Evolutionary conservation across 306 rosid species (phyloP).

Genomic region (Lithocarpus polystachyus): DNA sequence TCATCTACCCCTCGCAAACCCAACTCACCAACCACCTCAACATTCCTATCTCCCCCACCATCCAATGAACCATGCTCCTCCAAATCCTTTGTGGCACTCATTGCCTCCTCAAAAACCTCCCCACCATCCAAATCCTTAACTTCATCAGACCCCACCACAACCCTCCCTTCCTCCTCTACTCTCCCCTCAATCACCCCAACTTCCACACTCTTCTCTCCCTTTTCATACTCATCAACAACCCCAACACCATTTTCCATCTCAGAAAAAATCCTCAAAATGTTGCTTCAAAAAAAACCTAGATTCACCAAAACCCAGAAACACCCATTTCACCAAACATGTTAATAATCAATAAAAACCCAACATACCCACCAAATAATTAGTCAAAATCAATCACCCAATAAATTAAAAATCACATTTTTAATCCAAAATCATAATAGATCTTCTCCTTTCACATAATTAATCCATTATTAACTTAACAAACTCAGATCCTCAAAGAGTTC

Average conservation of each 20-base stretch:
- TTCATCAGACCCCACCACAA: slow-evolving; percentile 35
- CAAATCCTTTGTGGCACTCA: slow-evolving; percentile 28
- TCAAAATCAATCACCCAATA: slow-evolving; percentile 5
- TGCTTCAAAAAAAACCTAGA: slow-evolving; percentile 50
- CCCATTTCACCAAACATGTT: neutral
- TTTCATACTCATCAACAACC: slow-evolving; percentile 31
- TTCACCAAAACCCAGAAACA: slow-evolving; percentile 29
- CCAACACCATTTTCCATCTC: slow-evolving; percentile 59
- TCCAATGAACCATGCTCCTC: slow-evolving; percentile 16
- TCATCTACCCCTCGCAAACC: slow-evolving; percentile 25
- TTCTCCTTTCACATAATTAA: neutral
- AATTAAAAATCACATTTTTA: neutral
- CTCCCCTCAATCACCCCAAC: slow-evolving; percentile 36
- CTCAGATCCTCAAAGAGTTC: slow-evolving; percentile 23
- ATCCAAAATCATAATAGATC: neutral
- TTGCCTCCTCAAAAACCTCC: slow-evolving; percentile 62
- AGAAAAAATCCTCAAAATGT: slow-evolving; percentile 18
- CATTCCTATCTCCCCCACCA: slow-evolving; percentile 12
- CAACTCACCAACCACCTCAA: slow-evolving; percentile 3
- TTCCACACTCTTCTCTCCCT: slow-evolving; percentile 39
- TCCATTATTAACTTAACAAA: neutral
- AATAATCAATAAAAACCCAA: neutral
- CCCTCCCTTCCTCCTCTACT: slow-evolving; percentile 14
- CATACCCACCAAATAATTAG: neutral
- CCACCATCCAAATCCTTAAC: slow-evolving; percentile 40